A percentile compares a stretch with the other conserved stretches of the same genome.
These are phyloP conservation scores for Neonectria sp. DNA, from an alignment of 2,329 filamentous ascomycete genomes.

Conservation along the genomic window DNA sequence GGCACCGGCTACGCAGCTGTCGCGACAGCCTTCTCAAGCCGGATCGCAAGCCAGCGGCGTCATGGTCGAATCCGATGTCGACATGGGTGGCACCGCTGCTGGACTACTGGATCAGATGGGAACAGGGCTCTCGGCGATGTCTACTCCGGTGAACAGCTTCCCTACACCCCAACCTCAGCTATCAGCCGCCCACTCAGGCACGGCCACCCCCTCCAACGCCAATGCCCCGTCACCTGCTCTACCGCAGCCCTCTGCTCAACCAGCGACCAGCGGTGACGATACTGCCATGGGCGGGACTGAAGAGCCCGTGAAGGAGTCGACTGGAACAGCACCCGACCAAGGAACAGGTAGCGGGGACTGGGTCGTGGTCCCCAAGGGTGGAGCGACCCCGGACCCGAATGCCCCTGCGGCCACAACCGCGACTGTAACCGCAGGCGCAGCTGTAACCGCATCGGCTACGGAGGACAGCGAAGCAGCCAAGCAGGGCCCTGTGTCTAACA, in stretches of 20 bases:
- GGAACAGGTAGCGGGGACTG: conserved; percentile 75
- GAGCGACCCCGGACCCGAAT: conserved; percentile 59
- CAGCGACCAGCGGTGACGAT: conserved; percentile 49
- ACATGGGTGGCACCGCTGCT: conserved; percentile 76
- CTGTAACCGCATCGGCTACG: conserved; percentile 51
- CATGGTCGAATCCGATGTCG: conserved; percentile 71
- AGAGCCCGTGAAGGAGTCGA: conserved; percentile 52
- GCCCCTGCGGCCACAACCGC: conserved; percentile 32
- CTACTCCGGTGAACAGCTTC: conserved; percentile 73
- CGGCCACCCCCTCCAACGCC: conserved; percentile 68
- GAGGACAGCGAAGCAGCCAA: conserved; percentile 43
- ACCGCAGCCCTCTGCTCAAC: conserved; percentile 41
- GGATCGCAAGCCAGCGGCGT: conserved; percentile 71
- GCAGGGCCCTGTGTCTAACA: conserved; percentile 32
- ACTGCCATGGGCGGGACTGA: conserved; percentile 70
- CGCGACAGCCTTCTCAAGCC: conserved; percentile 68
- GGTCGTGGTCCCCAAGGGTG: conserved; percentile 81
- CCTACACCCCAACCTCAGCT: conserved; percentile 72
- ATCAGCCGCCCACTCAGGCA: conserved; percentile 70
- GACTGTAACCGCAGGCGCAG: conserved; percentile 32
- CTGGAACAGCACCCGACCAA: conserved; percentile 62
- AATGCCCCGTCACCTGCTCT: conserved; percentile 63
- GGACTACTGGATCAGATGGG: conserved; percentile 80
- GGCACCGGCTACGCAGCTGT: conserved; percentile 56
- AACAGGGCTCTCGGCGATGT: conserved; percentile 70